Conservation (phyloP, 768 basidiomycete genomes). For the Russula olivacea region DNA sequence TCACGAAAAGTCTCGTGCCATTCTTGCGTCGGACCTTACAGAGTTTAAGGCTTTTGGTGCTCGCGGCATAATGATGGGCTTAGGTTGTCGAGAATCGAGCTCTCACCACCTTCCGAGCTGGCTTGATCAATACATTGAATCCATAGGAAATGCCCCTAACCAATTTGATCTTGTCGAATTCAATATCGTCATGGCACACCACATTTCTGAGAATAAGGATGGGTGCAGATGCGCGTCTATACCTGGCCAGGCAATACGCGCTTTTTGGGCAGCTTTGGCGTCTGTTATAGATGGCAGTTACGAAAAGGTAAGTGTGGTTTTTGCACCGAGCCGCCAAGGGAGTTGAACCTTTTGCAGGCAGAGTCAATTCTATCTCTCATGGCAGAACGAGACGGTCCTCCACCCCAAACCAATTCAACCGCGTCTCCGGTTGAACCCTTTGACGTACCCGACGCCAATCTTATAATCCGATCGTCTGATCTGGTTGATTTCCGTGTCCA, state of each 20-base stretch:
- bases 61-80: neutral
- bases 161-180: neutral
- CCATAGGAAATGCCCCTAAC: neutral
- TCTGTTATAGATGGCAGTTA: neutral
- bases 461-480: slow-evolving; percentile 9
- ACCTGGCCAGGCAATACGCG: neutral
- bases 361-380: neutral
- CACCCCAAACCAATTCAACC: neutral
- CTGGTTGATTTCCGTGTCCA: slow-evolving; percentile 11
- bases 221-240: neutral
- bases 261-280: slow-evolving; percentile 4
- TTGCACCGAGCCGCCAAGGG: neutral
- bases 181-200: neutral
- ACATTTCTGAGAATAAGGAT: neutral
- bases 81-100: neutral
- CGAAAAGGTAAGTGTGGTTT: neutral
- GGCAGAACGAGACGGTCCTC: neutral
- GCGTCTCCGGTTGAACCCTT: neutral
- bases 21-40: neutral
- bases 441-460: neutral
- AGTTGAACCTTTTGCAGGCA: neutral
- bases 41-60: neutral
- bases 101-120: neutral
- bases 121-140: neutral
- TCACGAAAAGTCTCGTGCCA: neutral